Percentiles rank a stretch among this genome's conserved stretches.
These are phyloP conservation scores for Fusarium nelsonii DNA, from an alignment of 2,329 filamentous ascomycete genomes.

Conservation along the genomic window DNA sequence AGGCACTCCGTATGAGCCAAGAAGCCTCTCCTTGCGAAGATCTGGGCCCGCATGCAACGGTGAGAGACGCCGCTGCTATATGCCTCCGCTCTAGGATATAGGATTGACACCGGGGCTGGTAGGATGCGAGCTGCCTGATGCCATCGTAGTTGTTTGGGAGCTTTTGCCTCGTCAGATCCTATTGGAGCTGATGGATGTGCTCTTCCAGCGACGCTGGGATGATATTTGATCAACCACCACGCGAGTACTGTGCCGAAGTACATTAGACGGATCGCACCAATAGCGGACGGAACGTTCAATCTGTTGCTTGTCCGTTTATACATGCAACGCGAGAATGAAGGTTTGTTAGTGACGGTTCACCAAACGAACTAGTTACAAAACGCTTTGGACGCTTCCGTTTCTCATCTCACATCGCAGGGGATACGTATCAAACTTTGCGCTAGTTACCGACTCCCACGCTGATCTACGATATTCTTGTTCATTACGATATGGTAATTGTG, in stretches of 20 bases:
- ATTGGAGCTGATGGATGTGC: neutral
- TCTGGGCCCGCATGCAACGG: conserved; percentile 19
- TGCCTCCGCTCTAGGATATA: neutral
- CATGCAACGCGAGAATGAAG: conserved; percentile 9
- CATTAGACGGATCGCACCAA: neutral
- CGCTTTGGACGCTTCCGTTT: conserved; percentile 5
- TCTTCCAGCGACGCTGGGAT: neutral
- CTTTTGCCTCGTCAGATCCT: neutral
- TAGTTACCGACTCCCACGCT: conserved; percentile 9
- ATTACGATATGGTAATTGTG: conserved; percentile 1
- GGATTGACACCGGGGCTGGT: conserved; percentile 2
- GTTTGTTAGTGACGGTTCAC: conserved; percentile 33
- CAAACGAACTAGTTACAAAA: conserved; percentile 20
- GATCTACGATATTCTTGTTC: conserved; percentile 16
- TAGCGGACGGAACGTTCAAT: neutral
- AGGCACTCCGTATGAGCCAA: conserved; percentile 2
- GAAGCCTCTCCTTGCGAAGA: conserved; percentile 4
- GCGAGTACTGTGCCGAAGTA: neutral
- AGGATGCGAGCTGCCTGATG: conserved; percentile 2
- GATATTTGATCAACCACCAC: neutral
- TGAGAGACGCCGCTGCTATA: conserved; percentile 3
- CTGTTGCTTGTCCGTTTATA: neutral
- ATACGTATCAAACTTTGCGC: conserved; percentile 17
- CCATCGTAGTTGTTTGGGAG: neutral
- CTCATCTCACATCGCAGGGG: conserved; percentile 28